Base-by-base conservation (phyloP, 768 basidiomycete genomes). In the Panaeolus papilionaceus region DNA sequence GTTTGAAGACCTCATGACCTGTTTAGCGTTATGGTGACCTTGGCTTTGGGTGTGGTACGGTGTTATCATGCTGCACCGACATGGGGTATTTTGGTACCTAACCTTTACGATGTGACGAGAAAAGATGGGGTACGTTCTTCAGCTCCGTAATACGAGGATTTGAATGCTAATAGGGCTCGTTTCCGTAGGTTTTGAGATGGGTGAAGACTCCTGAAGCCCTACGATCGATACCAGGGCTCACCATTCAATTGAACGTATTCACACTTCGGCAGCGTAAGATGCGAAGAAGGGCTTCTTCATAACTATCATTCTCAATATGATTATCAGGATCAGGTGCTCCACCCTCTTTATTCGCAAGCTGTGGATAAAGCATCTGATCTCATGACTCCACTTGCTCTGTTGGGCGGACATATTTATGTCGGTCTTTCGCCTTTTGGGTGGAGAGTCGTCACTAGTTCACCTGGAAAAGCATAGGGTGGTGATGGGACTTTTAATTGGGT, bases 271-370 rank as follows among this genome's bases (percentile, higher is more conserved):
- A 16, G 16, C 42, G 16, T 6, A 44, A 2, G 18, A 44, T 44
- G 42, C 42, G 18, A 44, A 16, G 42, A 44, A 12, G 16, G 42
- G 14, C 14, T 44, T 16, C 42, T 44, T 12, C 42, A 44, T 44
- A 44, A 44, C 16, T 14, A 44, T 44, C 42, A 18, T 5, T 44
- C 1, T 44, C 14, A 40, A 11, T 16, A 16, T 18, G 5, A 12
- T 44, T 44, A 40, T 40, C 39, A 40, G 47, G 47, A 23, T 49
- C 47, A 49, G 47, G 47, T 49, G 47, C 47, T 49, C 47, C 47
- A 49, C 47, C 47, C 11, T 10, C 47, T 49, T 20, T 49, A 49
- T 49, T 49, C 16, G 47, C 47, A 49, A 9, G 6, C 20, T 49
- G 47, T 20, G 47, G n/a, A 49, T 49, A 49, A 49, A 6, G 20